Evolutionary conservation across 129 eudicot genomes (phyloP), one percentile per base, ranked within the genome.

Genomic region (Centella asiatica): DNA sequence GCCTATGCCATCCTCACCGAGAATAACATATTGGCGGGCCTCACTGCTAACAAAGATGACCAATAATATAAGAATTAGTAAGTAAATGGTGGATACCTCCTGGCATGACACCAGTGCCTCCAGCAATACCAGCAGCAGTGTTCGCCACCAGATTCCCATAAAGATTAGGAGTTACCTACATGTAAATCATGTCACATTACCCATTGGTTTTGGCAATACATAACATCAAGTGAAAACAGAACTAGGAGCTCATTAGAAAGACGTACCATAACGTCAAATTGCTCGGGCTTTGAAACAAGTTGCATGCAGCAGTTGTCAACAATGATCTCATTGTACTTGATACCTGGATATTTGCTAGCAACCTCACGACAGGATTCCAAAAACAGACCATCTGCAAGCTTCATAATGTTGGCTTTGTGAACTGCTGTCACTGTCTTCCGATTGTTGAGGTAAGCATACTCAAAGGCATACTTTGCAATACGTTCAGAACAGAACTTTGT

Each of bases 251-350:
- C n/a, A n/a, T n/a, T n/a, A n/a, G n/a, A n/a, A n/a, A n/a, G n/a
- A 54, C 80, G 65, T 59, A 86, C 97, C 97, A 90, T 90, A 60
- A 90, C 95, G 66, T 90, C 95, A 77, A 90, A 90, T 51, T 85
- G 97, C 77, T 90, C 97, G 9, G 97, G 95, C 73, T 86, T 90
- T 34, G 95, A 76, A 69, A 90, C 97, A 59, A 90, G 97, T 68
- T 90, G 97, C 97, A 90, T 90, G 79, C 93, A 86, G 81, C 97
- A 90, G 70, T 90, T 90, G 74, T 90, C 97, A 39, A 90, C 95
- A 47, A 90, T 90, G 65, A 90, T 83, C 77, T 90, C 97, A 70
- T 83, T 81, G 78, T 90, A 90, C 68, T 90, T 74, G 40, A 90
- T 86, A 54, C 89, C 67, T 15, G 97, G 95, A 66, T 90, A 90